Evolutionary conservation across 345 rosid genomes (phyloP).

Genomic region (Gossypium stocksii): DNA sequence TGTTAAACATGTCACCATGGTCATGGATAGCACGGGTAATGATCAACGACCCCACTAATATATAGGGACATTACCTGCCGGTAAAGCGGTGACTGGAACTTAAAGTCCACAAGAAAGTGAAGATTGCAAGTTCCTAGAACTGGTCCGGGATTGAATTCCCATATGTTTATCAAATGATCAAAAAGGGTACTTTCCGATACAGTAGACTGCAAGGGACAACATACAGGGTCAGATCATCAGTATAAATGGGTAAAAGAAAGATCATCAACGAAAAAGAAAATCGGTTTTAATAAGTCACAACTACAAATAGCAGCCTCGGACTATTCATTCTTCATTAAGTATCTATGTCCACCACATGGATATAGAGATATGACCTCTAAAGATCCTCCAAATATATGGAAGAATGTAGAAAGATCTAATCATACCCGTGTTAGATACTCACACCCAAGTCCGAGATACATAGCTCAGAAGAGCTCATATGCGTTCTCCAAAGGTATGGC

Average conservation of each 20-base stretch:
- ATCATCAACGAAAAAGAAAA: not conserved
- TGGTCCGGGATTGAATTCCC: conserved; percentile 91
- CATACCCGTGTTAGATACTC: no score
- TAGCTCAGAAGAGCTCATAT: not conserved
- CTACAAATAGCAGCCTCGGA: no score
- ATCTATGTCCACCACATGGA: no score
- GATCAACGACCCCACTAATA: not conserved
- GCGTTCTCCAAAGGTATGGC: not conserved
- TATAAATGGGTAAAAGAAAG: not conserved
- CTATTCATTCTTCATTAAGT: no score
- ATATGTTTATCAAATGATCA: conserved; percentile 84
- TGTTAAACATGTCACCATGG: not conserved
- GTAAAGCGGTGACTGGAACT: conserved; percentile 92
- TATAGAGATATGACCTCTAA: no score
- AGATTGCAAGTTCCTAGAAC: conserved; percentile 78
- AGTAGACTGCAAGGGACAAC: conserved; percentile 56
- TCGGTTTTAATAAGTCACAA: no score
- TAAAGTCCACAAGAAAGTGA: conserved; percentile 75
- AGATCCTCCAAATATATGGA: no score
- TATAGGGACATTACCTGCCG: conserved; percentile 56
- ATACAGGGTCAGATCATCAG: not conserved
- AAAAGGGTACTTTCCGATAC: conserved; percentile 66
- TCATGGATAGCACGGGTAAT: not conserved
- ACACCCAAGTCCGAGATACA: no score
- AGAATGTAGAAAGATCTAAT: no score